Conservation (phyloP, 805 yeast genomes). For the Metschnikowia noctiluminum region DNA sequence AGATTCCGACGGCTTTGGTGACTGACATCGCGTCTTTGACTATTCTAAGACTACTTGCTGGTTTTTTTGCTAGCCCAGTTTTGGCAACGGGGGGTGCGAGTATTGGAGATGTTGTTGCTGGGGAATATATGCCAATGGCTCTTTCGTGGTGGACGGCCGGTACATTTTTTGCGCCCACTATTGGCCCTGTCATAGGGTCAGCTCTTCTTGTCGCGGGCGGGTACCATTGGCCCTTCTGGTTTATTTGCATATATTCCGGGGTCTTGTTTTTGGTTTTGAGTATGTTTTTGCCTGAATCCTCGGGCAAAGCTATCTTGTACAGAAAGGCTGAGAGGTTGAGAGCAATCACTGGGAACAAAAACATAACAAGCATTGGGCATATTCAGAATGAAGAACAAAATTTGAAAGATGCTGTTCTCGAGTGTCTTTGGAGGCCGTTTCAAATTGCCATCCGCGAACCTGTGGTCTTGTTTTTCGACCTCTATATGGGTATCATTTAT, state of each 20-base stretch:
- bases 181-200: slow-evolving; percentile 61
- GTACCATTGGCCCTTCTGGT: slow-evolving; percentile 17
- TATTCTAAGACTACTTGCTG: slow-evolving; percentile 50
- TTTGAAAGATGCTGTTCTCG: slow-evolving; percentile 6
- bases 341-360: slow-evolving; percentile 12
- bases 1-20: slow-evolving; percentile 54
- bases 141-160: slow-evolving; percentile 53
- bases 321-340: slow-evolving; percentile 16
- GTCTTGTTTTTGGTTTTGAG: slow-evolving; percentile 8
- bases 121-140: slow-evolving; percentile 44
- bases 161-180: slow-evolving; percentile 52
- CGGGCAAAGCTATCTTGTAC: slow-evolving; percentile 14
- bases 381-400: slow-evolving; percentile 10
- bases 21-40: slow-evolving; percentile 49
- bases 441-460: slow-evolving; percentile 14
- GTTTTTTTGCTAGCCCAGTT: slow-evolving; percentile 55
- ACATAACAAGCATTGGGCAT: slow-evolving; percentile 15
- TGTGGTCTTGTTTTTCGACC: slow-evolving; percentile 12
- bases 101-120: slow-evolving; percentile 45
- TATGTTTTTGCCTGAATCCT: slow-evolving; percentile 14
- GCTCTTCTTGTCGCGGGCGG: slow-evolving; percentile 31
- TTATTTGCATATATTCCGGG: slow-evolving; percentile 13
- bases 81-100: slow-evolving; percentile 59
- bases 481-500: slow-evolving; percentile 14
- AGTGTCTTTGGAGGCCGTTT: slow-evolving; percentile 15